Conservation (phyloP, 176 grass and related monocot genomes). For the Thinopyrum elongatum region DNA sequence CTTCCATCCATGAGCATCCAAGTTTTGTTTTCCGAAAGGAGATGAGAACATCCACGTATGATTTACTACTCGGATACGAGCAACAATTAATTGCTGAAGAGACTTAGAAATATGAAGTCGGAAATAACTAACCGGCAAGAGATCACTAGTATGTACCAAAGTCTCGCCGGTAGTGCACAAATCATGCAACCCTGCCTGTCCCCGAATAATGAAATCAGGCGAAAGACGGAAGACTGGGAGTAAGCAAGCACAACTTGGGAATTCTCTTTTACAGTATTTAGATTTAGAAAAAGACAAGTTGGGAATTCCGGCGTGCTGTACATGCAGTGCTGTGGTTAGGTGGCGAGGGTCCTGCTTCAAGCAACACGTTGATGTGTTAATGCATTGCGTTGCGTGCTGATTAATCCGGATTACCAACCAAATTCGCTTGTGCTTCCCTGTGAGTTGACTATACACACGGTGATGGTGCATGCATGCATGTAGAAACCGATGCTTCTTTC, state of each 20-base stretch:
- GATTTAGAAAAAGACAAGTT: background rate
- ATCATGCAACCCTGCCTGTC: slow-evolving; percentile 26
- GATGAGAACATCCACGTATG: background rate
- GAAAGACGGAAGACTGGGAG: background rate
- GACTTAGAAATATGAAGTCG: background rate
- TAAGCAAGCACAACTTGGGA: background rate
- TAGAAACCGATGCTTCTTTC: too few species aligned
- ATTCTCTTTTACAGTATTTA: background rate
- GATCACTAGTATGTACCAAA: background rate
- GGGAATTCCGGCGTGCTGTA: background rate
- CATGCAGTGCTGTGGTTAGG: slow-evolving; percentile 6
- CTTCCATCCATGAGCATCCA: background rate
- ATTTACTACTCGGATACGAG: background rate
- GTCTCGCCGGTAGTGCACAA: background rate
- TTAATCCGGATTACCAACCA: background rate
- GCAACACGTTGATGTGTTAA: background rate
- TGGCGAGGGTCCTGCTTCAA: background rate
- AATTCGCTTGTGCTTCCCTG: slow-evolving; percentile 9
- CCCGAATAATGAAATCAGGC: background rate
- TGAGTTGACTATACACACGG: slow-evolving; percentile 17
- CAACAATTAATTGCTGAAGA: background rate
- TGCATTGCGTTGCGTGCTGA: background rate
- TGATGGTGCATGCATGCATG: too few species aligned
- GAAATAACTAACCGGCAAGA: background rate
- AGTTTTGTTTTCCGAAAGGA: too few species aligned